Percentiles rank a stretch among this genome's conserved stretches.
Conservation (phyloP, 441 rosid genomes). For the Lepidium campestre region DNA sequence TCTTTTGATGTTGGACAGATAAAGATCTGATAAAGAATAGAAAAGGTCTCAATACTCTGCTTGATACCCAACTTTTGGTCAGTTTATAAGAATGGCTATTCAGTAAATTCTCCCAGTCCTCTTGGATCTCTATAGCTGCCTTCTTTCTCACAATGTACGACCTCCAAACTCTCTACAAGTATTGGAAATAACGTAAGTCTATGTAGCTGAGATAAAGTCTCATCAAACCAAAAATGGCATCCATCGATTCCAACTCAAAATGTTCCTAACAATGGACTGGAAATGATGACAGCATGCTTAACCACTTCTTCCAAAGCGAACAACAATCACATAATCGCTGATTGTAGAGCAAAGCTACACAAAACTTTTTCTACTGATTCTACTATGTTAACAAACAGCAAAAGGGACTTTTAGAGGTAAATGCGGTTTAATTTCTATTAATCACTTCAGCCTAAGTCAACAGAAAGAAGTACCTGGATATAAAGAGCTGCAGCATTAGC, state of each 20-base stretch:
- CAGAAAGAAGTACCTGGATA: constrained; percentile 39
- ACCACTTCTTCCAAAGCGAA: background rate
- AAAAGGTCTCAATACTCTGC: constrained; percentile 67
- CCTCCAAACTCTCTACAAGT: constrained; percentile 86
- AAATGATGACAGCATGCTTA: background rate
- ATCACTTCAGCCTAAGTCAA: background rate
- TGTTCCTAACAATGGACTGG: background rate
- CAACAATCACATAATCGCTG: background rate
- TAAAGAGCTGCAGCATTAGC: constrained; percentile 61
- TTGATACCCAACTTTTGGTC: constrained; percentile 58
- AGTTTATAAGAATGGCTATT: constrained; percentile 32
- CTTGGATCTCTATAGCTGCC: constrained; percentile 54
- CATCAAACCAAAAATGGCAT: background rate
- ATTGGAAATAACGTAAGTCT: background rate
- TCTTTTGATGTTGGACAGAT: constrained; percentile 43
- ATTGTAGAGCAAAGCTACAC: background rate
- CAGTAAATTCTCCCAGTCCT: constrained; percentile 63
- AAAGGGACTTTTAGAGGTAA: background rate
- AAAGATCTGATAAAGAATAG: constrained; percentile 60
- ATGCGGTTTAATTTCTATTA: background rate
- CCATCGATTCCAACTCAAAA: background rate
- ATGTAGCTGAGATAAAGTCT: background rate
- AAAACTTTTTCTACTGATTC: background rate
- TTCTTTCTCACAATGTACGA: constrained; percentile 52
- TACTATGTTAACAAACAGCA: background rate